Evolutionary conservation across 164 flowering plant genomes (phyloP), one percentile per base, ranked within the genome.

Genomic region (Aristolochia contorta): DNA sequence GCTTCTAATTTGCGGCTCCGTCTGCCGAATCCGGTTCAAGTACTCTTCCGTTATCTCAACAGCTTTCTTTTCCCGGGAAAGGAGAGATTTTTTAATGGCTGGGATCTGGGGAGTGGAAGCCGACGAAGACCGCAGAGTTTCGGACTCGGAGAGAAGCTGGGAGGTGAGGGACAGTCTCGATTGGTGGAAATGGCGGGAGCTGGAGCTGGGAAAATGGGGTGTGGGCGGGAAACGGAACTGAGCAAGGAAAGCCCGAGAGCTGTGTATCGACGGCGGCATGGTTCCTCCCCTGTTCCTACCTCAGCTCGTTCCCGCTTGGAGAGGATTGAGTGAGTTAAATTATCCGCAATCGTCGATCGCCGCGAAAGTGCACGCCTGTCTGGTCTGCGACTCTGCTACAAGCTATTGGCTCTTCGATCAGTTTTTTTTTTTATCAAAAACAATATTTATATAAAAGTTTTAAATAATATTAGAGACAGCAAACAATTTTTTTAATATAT

Each of bases 1-100:
- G 69, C 89, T 82, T 24, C 64, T 71, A 57, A 92, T 64, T 2
- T 74, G 80, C 16, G 94, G 91, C 65, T 92, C 91, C 19, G 82
- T 72, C 65, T 61, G 73, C 7, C 71, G 76, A 71, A 92, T 71
- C 50, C 94, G 82, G 45, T 68, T 23, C 27, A 86, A 78, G 66
- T 77, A 79, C 49, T 81, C 77, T 25, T 73, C 71, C n/a, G 80
- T 80, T 45, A 86, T 68, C 13, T 79, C 80, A 24, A 76, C 78
- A 15, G 82, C 81, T 57, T 70, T 65, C 60, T 58, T 62, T 43
- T 74, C 67, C 52, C 77, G 69, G 60, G 79, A 63, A 25, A 78
- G 72, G 41, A 80, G 72, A 16, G 81, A 74, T 52, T 74, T 57
- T 16, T 74, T 74, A 66, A 71, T 67, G 20, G 73, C 56, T 58